These are phyloP conservation scores for Penicillium olsonii DNA, from an alignment of 2,329 filamentous ascomycete genomes.

Conservation along the genomic window DNA sequence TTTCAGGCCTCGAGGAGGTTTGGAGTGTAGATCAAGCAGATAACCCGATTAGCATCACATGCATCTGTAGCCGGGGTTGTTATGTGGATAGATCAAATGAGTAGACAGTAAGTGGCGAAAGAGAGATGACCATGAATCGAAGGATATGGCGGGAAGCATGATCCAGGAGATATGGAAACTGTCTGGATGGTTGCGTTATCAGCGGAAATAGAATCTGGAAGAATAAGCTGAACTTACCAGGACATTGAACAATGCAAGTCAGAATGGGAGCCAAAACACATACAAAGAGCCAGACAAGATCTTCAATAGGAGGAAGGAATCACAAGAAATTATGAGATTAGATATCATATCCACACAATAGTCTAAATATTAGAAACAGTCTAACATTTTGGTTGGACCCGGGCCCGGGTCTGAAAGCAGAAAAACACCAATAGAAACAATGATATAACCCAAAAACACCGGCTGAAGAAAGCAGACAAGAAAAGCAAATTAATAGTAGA, in stretches of 20 bases:
- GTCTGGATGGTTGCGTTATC: not conserved
- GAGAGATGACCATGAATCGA: no score
- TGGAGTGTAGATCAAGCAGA: no score
- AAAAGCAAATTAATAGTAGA: slow-evolving; percentile 14
- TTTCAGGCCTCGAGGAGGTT: no score
- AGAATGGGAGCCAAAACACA: not conserved
- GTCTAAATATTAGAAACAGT: slow-evolving; percentile 26
- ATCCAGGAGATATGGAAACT: not conserved
- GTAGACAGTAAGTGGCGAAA: no score
- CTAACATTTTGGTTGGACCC: slow-evolving; percentile 22
- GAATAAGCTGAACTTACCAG: not conserved
- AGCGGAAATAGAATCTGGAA: not conserved
- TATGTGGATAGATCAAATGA: no score
- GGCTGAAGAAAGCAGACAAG: slow-evolving; percentile 20
- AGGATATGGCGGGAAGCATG: not conserved
- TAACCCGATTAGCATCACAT: no score
- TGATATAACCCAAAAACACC: slow-evolving; percentile 27
- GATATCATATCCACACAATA: slow-evolving; percentile 17
- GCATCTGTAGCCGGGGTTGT: no score
- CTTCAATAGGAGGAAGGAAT: slow-evolving; percentile 5
- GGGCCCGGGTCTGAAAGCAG: slow-evolving; percentile 12
- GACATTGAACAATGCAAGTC: not conserved
- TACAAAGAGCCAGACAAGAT: not conserved
- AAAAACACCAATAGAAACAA: slow-evolving; percentile 27
- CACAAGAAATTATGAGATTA: slow-evolving; percentile 16